Conservation (phyloP, 495 filamentous ascomycete genomes). For the Platismatia glauca region DNA sequence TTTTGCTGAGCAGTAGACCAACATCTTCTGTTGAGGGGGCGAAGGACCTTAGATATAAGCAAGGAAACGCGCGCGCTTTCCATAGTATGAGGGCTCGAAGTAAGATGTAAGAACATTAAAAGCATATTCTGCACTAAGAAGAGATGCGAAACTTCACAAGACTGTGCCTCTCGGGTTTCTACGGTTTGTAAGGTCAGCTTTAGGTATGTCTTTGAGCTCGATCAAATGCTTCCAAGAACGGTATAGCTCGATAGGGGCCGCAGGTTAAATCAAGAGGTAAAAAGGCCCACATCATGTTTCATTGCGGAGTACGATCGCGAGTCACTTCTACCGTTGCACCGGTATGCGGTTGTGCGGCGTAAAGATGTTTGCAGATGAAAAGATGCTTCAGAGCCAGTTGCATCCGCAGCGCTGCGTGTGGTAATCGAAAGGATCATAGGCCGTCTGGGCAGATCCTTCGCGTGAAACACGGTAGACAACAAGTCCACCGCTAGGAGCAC, state of each 20-base stretch:
- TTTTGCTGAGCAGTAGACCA: not conserved
- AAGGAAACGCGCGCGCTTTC: not conserved
- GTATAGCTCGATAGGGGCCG: not conserved
- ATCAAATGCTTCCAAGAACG: not conserved
- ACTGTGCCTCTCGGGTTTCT: not conserved
- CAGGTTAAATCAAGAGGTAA: not conserved
- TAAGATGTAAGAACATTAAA: not conserved
- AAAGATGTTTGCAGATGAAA: not conserved
- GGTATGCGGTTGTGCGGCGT: not conserved
- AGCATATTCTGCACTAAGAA: not conserved
- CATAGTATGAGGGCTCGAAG: not conserved
- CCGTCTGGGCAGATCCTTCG: slow-evolving; percentile 1
- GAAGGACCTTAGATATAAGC: not conserved
- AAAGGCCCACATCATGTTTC: not conserved
- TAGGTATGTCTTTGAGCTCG: not conserved
- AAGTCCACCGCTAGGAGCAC: not conserved
- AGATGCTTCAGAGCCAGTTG: not conserved
- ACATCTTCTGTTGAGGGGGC: not conserved
- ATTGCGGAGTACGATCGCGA: not conserved
- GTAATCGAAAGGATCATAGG: not conserved
- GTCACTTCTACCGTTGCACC: not conserved
- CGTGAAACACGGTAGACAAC: not conserved
- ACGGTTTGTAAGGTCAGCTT: not conserved
- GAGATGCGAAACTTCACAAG: not conserved
- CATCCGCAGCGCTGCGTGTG: not conserved